These are phyloP conservation scores for Emergomyces orientalis DNA, from an alignment of 2,329 filamentous ascomycete genomes.

Conservation along the genomic window DNA sequence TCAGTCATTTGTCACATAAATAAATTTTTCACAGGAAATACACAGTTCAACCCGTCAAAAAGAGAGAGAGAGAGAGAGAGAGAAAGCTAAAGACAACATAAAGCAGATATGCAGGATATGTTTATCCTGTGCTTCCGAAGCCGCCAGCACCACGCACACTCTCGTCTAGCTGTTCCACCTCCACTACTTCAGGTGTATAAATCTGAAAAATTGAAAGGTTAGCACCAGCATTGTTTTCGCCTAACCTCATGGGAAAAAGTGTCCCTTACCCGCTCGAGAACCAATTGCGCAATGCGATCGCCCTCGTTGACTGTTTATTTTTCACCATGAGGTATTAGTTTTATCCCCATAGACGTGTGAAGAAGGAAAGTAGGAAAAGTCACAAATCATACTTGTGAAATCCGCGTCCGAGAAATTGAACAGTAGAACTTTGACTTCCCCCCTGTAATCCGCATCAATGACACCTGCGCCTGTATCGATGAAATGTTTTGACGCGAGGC, in stretches of 20 bases:
- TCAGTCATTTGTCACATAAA: slow-evolving; percentile 2
- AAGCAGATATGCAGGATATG: background rate
- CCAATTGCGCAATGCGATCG: slow-evolving; percentile 85
- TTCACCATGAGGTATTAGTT: background rate
- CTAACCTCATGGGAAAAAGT: background rate
- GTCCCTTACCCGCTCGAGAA: slow-evolving; percentile 64
- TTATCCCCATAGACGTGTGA: background rate
- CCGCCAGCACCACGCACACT: slow-evolving; percentile 85
- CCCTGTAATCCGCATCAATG: slow-evolving; percentile 95
- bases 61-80: slow-evolving; percentile 34
- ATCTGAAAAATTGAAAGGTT: slow-evolving; percentile 44
- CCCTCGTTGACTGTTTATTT: slow-evolving; percentile 56
- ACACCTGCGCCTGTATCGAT: slow-evolving; percentile 95
- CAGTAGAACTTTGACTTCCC: slow-evolving; percentile 84
- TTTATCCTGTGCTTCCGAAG: slow-evolving; percentile 72
- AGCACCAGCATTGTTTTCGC: slow-evolving; percentile 3
- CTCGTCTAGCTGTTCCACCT: slow-evolving; percentile 79
- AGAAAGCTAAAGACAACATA: no score
- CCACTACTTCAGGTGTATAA: slow-evolving; percentile 82
- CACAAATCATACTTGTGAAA: slow-evolving; percentile 44
- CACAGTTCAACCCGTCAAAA: background rate
- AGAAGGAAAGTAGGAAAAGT: background rate
- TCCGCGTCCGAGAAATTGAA: slow-evolving; percentile 85
- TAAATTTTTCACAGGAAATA: background rate
- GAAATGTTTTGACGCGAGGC: slow-evolving; percentile 84